A percentile compares a stretch with the other conserved stretches of the same genome.
These are phyloP conservation scores for Solanum appendiculatum DNA, from an alignment of 257 asterid species.

Conservation along the genomic window DNA sequence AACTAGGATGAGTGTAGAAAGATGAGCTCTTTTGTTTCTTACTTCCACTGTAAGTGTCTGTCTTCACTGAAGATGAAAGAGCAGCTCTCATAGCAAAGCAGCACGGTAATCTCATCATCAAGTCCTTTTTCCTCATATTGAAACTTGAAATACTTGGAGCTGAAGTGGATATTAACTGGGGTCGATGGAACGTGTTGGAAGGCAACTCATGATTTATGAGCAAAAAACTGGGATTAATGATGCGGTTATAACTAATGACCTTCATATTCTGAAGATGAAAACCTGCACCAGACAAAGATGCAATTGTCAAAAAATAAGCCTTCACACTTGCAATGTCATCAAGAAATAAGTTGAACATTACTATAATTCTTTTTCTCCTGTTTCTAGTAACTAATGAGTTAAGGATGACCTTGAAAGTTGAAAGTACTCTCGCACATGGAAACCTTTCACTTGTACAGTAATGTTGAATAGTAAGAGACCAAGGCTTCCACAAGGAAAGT, in stretches of 20 bases:
- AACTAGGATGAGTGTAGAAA: conserved; percentile 73
- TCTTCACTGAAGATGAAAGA: conserved; percentile 31
- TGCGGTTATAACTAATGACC: conserved; percentile 39
- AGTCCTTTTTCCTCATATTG: conserved; percentile 21
- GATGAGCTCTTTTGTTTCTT: conserved; percentile 38
- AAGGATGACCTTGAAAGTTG: not conserved
- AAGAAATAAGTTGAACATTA: not conserved
- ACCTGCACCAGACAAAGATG: conserved; percentile 14
- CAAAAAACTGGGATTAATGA: conserved; percentile 48
- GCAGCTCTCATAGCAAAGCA: conserved; percentile 34
- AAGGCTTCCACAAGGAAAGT: not conserved
- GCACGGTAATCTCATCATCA: conserved; percentile 36
- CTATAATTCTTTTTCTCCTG: not conserved
- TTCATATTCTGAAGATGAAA: conserved; percentile 33
- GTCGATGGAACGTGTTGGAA: conserved; percentile 24
- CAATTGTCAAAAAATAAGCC: not conserved
- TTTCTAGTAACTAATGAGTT: not conserved
- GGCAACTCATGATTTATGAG: conserved; percentile 51
- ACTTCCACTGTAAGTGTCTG: conserved; percentile 14
- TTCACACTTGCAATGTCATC: not conserved
- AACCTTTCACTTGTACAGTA: not conserved
- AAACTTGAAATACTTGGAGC: conserved; percentile 22
- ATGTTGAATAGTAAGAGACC: not conserved
- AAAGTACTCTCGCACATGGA: not conserved
- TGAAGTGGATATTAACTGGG: conserved; percentile 21